These are phyloP conservation scores for Arctostaphylos glauca DNA, from an alignment of 148 eudicot genomes.

Conservation along the genomic window DNA sequence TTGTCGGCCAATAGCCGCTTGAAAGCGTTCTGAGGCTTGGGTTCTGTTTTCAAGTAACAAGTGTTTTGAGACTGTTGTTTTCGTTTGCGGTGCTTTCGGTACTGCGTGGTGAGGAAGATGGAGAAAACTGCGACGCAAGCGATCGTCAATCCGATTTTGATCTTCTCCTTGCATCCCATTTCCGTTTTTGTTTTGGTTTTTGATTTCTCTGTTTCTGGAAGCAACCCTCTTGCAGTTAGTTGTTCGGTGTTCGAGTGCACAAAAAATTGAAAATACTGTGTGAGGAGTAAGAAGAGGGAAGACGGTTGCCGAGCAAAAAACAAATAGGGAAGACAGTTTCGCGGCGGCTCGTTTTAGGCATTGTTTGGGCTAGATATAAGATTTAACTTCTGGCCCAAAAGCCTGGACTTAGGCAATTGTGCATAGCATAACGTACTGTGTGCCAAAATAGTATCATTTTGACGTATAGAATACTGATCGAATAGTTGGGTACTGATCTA, in stretches of 20 bases:
- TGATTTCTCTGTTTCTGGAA: neutral
- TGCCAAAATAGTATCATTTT: too few relatives aligned
- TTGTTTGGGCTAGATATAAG: neutral
- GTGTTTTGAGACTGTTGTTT: conserved; percentile 19
- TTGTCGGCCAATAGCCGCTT: conserved; percentile 83
- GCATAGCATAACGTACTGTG: too few relatives aligned
- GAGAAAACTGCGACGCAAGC: conserved; percentile 39
- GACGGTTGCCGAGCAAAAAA: neutral
- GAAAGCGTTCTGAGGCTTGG: conserved; percentile 63
- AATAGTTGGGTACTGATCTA: too few relatives aligned
- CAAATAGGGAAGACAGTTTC: neutral
- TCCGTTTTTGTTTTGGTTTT: neutral
- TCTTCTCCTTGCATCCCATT: conserved; percentile 37
- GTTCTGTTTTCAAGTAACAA: conserved; percentile 62
- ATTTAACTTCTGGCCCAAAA: neutral
- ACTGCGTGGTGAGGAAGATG: conserved; percentile 26
- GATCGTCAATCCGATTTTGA: conserved; percentile 35
- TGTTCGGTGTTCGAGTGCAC: neutral
- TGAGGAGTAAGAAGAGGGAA: neutral
- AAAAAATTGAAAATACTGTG: neutral
- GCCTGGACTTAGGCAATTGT: too few relatives aligned
- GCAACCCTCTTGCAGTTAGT: neutral
- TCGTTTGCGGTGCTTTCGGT: conserved; percentile 33
- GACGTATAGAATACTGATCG: too few relatives aligned
- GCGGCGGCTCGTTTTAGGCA: neutral